These are phyloP conservation scores for Termitomyces sp. DNA, from an alignment of 768 basidiomycete species.

Conservation along the genomic window DNA sequence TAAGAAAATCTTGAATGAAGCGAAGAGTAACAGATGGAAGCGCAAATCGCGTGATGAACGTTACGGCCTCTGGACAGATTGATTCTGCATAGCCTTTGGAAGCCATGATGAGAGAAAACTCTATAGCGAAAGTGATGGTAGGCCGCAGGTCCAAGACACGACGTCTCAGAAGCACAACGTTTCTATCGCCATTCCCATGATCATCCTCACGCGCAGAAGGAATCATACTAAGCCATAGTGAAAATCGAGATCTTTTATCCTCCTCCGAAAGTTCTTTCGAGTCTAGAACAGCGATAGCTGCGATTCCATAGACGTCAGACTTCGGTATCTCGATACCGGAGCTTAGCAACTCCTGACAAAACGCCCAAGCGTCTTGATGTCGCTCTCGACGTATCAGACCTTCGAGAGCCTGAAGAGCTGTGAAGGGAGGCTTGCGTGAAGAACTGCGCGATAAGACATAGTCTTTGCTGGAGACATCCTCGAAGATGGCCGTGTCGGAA, in stretches of 20 bases:
- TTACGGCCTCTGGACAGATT: slow-evolving; percentile 21
- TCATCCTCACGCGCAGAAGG: slow-evolving; percentile 17
- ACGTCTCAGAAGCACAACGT: slow-evolving; percentile 17
- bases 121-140: slow-evolving; percentile 22
- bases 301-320: slow-evolving; percentile 21
- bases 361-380: slow-evolving; percentile 22
- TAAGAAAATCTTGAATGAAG: slow-evolving; percentile 35
- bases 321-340: slow-evolving; percentile 22
- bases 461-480: slow-evolving; percentile 23
- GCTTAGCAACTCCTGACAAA: slow-evolving; percentile 26
- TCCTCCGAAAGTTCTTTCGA: slow-evolving; percentile 7
- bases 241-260: slow-evolving; percentile 11
- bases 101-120: slow-evolving; percentile 27
- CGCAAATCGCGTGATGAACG: slow-evolving; percentile 39
- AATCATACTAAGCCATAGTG: slow-evolving; percentile 29
- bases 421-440: neutral
- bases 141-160: slow-evolving; percentile 20
- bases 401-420: slow-evolving; percentile 14
- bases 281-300: slow-evolving; percentile 20
- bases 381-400: slow-evolving; percentile 11
- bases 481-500: slow-evolving; percentile 25
- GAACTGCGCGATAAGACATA: slow-evolving; percentile 12
- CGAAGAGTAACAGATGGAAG: slow-evolving; percentile 21
- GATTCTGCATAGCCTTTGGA: slow-evolving; percentile 30
- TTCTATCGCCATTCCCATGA: neutral